These are phyloP conservation scores for Tagetes patula DNA, from an alignment of 129 eudicot genomes.

Conservation along the genomic window DNA sequence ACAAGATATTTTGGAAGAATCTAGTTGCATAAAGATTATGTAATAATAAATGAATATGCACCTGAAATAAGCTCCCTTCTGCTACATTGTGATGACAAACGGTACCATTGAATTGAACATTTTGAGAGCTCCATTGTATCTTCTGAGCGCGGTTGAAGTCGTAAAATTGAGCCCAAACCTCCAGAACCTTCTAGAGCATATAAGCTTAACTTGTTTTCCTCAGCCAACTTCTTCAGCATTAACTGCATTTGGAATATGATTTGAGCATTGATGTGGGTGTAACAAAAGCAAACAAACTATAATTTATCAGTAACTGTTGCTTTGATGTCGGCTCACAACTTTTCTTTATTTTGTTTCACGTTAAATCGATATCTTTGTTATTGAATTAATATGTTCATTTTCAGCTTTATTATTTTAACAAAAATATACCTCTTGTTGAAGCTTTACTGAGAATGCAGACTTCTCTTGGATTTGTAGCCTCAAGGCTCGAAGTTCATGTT, in stretches of 20 bases:
- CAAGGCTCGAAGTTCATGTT: conserved; percentile 85
- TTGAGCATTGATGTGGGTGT: neutral
- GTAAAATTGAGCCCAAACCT: conserved; percentile 72
- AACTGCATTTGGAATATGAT: conserved; percentile 44
- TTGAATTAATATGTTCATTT: neutral
- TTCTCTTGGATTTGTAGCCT: conserved; percentile 82
- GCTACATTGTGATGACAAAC: conserved; percentile 80
- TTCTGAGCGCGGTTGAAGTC: conserved; percentile 64
- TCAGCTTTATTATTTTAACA: neutral
- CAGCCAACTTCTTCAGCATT: conserved; percentile 63
- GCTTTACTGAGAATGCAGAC: conserved; percentile 71
- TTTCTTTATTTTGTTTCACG: neutral
- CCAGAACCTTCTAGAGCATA: conserved; percentile 62
- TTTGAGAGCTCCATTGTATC: conserved; percentile 80
- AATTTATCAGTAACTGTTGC: neutral
- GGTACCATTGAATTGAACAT: conserved; percentile 92
- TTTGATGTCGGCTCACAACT: conserved; percentile 7
- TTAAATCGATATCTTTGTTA: conserved; percentile 8
- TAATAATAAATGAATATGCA: conserved; percentile 25
- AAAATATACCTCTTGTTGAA: conserved; percentile 77
- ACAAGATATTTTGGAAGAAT: neutral
- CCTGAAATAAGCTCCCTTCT: conserved; percentile 91
- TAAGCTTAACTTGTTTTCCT: conserved; percentile 60
- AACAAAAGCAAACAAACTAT: conserved; percentile 4
- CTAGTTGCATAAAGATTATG: conserved; percentile 4